Evolutionary conservation across 2,329 filamentous ascomycete species (phyloP).

Genomic region (Diaporthe nobilis): DNA sequence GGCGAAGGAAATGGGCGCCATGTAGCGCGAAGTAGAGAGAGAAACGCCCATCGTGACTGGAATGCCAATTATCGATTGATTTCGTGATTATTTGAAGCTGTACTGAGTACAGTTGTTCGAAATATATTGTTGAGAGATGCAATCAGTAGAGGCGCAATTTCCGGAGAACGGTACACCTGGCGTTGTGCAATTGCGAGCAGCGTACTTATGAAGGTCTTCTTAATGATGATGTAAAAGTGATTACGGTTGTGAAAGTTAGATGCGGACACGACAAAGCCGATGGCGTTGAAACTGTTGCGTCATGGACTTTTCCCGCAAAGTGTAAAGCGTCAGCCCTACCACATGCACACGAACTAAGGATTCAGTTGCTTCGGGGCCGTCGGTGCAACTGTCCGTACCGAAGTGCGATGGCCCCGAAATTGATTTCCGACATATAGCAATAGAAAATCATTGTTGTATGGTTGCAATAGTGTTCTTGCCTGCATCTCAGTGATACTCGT

Average conservation of each 20-base stretch:
- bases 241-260: not conserved
- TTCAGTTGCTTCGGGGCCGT: not conserved
- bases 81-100: too few relatives aligned
- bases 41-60: conserved; percentile 62
- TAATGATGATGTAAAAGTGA: conserved; percentile 31
- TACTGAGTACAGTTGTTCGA: not conserved
- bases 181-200: not conserved
- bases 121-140: not conserved
- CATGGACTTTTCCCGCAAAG: conserved; percentile 33
- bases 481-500: not conserved
- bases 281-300: conserved; percentile 34
- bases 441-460: too few relatives aligned
- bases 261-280: conserved; percentile 27
- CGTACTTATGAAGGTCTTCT: not conserved
- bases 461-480: not conserved
- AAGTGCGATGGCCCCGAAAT: not conserved
- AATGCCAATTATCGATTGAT: too few relatives aligned
- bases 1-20: conserved; percentile 67
- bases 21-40: conserved; percentile 66
- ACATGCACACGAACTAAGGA: not conserved
- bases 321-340: conserved; percentile 23
- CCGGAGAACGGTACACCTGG: not conserved
- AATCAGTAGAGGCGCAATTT: not conserved
- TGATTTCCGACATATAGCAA: not conserved
- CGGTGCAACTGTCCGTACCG: conserved; percentile 17